Conservation (phyloP, 2,329 filamentous ascomycete species). For the Bisporella sp. region DNA sequence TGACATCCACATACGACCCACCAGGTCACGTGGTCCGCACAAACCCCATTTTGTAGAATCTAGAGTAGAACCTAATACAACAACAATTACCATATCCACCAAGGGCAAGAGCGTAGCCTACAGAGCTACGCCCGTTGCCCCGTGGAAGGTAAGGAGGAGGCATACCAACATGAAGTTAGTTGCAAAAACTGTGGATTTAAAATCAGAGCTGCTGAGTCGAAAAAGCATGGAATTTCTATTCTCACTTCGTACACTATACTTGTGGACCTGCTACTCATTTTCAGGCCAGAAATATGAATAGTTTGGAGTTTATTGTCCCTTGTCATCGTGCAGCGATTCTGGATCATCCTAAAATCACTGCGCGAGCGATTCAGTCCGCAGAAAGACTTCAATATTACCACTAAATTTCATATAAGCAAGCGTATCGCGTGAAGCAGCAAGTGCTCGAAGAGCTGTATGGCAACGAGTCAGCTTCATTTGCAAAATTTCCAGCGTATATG, state of each 20-base stretch:
- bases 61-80: no score
- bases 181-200: background rate
- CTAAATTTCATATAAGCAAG: background rate
- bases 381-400: background rate
- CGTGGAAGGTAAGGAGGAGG: no score
- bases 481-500: background rate
- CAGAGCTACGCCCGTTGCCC: no score
- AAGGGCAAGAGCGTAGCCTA: no score
- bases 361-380: background rate
- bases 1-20: no score
- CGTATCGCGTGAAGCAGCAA: constrained; percentile 1
- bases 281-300: background rate
- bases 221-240: background rate
- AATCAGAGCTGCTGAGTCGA: background rate
- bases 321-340: background rate
- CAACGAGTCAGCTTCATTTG: constrained; percentile 2
- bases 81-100: no score
- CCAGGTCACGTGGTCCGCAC: no score
- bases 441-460: background rate
- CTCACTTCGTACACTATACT: background rate
- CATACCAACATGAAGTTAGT: no score
- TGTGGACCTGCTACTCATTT: background rate
- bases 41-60: no score
- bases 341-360: background rate
- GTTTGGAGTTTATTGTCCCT: background rate